Evolutionary conservation across 345 rosid genomes (phyloP), one percentile per base, ranked within the genome.

Genomic region (Cochlearia excelsa): DNA sequence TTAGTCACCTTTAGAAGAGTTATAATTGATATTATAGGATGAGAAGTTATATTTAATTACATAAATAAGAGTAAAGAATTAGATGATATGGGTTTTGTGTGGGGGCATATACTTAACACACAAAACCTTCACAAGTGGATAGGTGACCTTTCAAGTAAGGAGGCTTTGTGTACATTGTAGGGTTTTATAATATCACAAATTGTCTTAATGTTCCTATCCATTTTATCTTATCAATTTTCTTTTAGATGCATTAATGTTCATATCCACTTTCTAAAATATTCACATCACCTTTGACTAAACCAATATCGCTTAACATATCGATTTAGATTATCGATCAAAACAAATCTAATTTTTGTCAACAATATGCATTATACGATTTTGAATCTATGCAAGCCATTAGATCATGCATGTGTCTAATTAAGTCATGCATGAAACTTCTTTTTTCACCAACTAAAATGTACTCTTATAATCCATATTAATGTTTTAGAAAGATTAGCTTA

Each of bases 81-180:
- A 39, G 43, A 39, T 39, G n/a, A 38, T 5, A 39, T 39, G 1
- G 43, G 8, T 39, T 4, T 2, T 41, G 39, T 39, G 66, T 61
- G 48, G 33, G 57, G 66, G 40, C 48, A 61, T 0, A 16, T 16
- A 16, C 23, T 2, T 49, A 39, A 60, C n/a, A 39, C 50, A 2
- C 31, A 41, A 37, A 41, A 51, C 30, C 41, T 4, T 61, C 48
- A 61, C 50, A 61, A 61, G 57, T 41, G 40, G 66, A 61, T 9
- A 30, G 31, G 50, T 30, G 67, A 62, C 67, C 57, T 51, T 62
- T 9, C 6, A 50, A 41, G 23, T 41, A 30, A 30, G 30, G 31
- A 40, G 31, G 31, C 4, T 40, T 41, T n/a, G 23, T 16, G 23
- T 16, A 16, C 23, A 16, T 16, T 26, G 52, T 53, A 26, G 59